Conservation (phyloP, 1,284 basidiomycete genomes). For the Paramarasmius palmivorus region DNA sequence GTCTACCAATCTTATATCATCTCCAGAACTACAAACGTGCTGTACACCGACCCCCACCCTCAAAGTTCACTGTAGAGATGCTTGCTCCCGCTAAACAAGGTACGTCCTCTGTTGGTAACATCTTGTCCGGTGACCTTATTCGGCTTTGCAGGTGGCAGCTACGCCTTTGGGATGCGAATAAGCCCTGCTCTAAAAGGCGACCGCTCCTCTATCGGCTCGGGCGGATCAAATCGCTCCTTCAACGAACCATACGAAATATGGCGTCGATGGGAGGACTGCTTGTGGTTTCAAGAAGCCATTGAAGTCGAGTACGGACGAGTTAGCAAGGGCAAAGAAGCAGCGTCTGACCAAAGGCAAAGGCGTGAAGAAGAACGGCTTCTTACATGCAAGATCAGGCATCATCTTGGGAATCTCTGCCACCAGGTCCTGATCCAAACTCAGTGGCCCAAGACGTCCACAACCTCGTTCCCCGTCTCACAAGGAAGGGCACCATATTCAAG, state of each 20-base stretch:
- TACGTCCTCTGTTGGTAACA: constrained; percentile 26
- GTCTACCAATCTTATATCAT: background rate
- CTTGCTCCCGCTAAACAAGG: constrained; percentile 62
- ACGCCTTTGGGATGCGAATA: constrained; percentile 65
- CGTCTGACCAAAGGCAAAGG: constrained; percentile 70
- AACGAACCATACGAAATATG: constrained; percentile 64
- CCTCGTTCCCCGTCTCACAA: constrained; percentile 63
- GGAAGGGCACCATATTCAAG: constrained; percentile 71
- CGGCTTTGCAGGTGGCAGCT: constrained; percentile 44
- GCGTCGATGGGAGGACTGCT: constrained; percentile 79
- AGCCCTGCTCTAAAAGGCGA: constrained; percentile 42
- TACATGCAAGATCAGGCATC: constrained; percentile 73
- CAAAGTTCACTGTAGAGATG: constrained; percentile 57
- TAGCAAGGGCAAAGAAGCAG: constrained; percentile 63
- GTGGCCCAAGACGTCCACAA: constrained; percentile 67
- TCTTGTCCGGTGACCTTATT: background rate
- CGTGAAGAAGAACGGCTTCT: constrained; percentile 69
- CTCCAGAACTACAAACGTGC: constrained; percentile 52
- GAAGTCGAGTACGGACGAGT: constrained; percentile 62
- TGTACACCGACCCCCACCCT: constrained; percentile 58
- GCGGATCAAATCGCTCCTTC: constrained; percentile 8
- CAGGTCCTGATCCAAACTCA: constrained; percentile 73
- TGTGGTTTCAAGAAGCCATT: constrained; percentile 69
- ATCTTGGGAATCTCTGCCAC: constrained; percentile 81
- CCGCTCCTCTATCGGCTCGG: constrained; percentile 31